A percentile compares a stretch with the other conserved stretches of the same genome.
Conservation (phyloP, 495 filamentous ascomycete species). For the Alectoria sarmentosa region DNA sequence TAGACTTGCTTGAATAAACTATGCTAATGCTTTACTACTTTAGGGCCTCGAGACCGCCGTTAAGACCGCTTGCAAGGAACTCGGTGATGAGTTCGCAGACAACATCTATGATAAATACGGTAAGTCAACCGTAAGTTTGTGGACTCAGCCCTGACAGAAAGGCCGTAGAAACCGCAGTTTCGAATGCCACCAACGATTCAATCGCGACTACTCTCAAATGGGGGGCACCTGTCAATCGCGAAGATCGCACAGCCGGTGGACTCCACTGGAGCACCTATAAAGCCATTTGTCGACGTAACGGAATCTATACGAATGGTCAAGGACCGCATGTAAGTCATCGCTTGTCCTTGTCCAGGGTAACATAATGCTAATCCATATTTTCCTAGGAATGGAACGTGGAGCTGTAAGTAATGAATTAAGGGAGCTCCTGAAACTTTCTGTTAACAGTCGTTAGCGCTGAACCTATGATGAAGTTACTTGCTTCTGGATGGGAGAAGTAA, state of each 20-base stretch:
- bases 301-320: constrained; percentile 32
- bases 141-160: not conserved
- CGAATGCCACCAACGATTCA: constrained; percentile 30
- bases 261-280: constrained; percentile 52
- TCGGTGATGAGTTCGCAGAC: constrained; percentile 36
- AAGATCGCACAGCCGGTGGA: constrained; percentile 39
- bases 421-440: not conserved
- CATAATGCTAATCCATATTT: not conserved
- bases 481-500: constrained; percentile 47
- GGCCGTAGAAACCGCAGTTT: constrained; percentile 30
- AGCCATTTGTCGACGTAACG: constrained; percentile 50
- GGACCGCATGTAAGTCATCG: constrained; percentile 19
- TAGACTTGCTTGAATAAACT: constrained; percentile 5
- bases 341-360: not conserved
- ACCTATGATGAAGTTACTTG: constrained; percentile 47
- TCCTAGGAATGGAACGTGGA: constrained; percentile 43
- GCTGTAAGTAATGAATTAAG: constrained; percentile 22
- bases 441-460: constrained; percentile 30
- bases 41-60: constrained; percentile 33
- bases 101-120: constrained; percentile 43
- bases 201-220: constrained; percentile 40
- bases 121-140: not conserved
- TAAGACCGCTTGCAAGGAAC: constrained; percentile 30
- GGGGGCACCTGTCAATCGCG: constrained; percentile 36
- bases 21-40: constrained; percentile 8